Base-by-base conservation (phyloP, 805 yeast genomes). In the Saturnispora gosingensis region DNA sequence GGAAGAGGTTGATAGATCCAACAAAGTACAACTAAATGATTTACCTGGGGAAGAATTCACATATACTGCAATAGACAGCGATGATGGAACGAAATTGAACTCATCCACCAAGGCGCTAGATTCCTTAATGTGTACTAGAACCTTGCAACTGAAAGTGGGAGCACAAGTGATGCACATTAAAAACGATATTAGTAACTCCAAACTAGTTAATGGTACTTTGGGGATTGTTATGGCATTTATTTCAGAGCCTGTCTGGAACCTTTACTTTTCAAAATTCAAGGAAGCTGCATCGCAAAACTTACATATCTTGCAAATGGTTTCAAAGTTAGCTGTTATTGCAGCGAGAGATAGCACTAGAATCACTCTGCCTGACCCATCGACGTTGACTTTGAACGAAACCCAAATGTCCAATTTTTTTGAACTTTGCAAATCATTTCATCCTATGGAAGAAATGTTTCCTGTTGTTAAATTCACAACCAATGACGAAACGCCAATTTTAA, bases 101-200 rank as follows among this genome's bases (percentile, higher is more conserved):
- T 52, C 46, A 16, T 48, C 57, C 4, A 46, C 42, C 5, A 63
- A 62, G 42, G 59, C 53, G 42, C 53, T 65, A 20, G 67, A 65
- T 36, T 73, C 67, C 59, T 71, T 88, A 39, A 82, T 90, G 85
- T 95, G 93, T 44, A 85, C 83, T 27, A 74, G 76, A 52, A 62
- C 59, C 6, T 61, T 93, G 15, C 73, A 71, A 2, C 69, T 93
- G 56, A 91, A 90, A 64, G 82, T 79, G 50, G 88, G 88, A 36
- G 95, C 97, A 0, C 99, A 93, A 66, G 97, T 93, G 1, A 90
- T 93, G 97, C 81, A 88, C 75, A 69, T 93, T 57, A 88, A 86
- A 60, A 93, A 93, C 64, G 66, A 63, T 28, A 42, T 59, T 3
- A 74, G 77, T 28, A 90, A 87, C 56, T 84, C 80, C 9, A 68